phyloP scores from a whole-genome alignment of 352 stramenopile species.

The Thalassiosira ordinaria region DNA sequence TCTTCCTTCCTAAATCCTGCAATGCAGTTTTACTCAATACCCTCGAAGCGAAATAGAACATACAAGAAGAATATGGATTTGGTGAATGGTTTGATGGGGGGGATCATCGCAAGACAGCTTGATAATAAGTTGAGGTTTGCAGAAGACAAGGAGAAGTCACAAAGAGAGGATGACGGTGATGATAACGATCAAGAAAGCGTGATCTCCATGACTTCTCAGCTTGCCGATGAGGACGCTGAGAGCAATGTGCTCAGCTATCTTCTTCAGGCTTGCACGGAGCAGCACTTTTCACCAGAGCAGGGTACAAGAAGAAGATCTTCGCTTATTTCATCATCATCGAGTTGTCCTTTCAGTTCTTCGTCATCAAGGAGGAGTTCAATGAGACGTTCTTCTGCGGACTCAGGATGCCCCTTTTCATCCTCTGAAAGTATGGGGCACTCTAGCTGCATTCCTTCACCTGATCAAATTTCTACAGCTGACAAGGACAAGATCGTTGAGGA shows the following conservation, averaged over 20 bases:
- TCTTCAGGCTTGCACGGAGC: slow-evolving; percentile 1
- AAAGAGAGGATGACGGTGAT: too few species aligned
- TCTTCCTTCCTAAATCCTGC: slow-evolving; percentile 18
- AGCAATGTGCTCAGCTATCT: slow-evolving; percentile 8
- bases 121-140: slow-evolving; percentile 13
- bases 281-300: slow-evolving; percentile 1
- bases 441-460: not conserved
- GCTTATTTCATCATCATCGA: not conserved
- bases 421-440: too few species aligned
- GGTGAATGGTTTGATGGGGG: slow-evolving; percentile 20
- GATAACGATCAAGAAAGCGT: too few species aligned
- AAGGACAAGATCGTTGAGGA: slow-evolving; percentile 20
- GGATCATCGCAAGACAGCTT: slow-evolving; percentile 27
- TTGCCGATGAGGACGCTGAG: not conserved
- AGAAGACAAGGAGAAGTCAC: too few species aligned
- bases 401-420: too few species aligned
- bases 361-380: too few species aligned
- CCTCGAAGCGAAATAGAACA: slow-evolving; percentile 26
- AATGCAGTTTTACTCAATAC: slow-evolving; percentile 41
- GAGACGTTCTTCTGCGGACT: too few species aligned
- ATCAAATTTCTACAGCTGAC: not conserved
- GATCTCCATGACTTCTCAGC: too few species aligned
- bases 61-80: slow-evolving; percentile 26
- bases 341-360: slow-evolving; percentile 20
- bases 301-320: not conserved